Evolutionary conservation across 2,329 filamentous ascomycete genomes (phyloP).

Genomic region (Stromatinia cepivora): DNA sequence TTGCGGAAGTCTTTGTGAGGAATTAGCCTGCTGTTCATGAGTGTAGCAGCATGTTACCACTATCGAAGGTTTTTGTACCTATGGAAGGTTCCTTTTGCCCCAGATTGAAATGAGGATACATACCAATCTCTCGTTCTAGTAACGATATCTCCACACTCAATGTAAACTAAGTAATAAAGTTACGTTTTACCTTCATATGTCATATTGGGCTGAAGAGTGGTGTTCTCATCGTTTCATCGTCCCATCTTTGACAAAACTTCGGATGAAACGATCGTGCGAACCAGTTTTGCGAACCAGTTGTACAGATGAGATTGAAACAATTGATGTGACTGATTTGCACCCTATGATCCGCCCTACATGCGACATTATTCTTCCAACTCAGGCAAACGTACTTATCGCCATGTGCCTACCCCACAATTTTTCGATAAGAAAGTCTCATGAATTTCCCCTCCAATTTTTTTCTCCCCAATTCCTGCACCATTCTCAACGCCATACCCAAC

Average conservation of each 20-base stretch:
- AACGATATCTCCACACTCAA: conserved; percentile 5
- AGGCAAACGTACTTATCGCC: conserved; percentile 21
- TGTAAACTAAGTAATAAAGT: conserved; percentile 16
- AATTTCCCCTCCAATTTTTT: conserved; percentile 26
- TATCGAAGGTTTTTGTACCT: conserved; percentile 3
- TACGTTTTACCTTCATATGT: conserved; percentile 4
- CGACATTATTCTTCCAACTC: not conserved
- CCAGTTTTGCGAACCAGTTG: conserved; percentile 17
- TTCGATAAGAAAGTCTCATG: conserved; percentile 16
- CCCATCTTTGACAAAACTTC: conserved; percentile 16
- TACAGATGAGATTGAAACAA: conserved; percentile 7
- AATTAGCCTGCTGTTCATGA: conserved; percentile 41
- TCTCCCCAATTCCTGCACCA: conserved; percentile 4
- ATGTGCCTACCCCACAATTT: conserved; percentile 16
- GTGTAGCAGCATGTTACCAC: conserved; percentile 13
- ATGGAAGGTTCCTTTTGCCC: not conserved
- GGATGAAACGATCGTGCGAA: conserved; percentile 20
- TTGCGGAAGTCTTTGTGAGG: conserved; percentile 32
- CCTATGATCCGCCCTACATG: not conserved
- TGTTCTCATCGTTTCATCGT: conserved; percentile 2
- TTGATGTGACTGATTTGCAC: not conserved
- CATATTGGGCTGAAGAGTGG: conserved; percentile 2
- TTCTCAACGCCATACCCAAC: not conserved
- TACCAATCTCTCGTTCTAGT: conserved; percentile 11
- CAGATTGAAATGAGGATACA: conserved; percentile 11